Evolutionary conservation across 805 yeast species (phyloP), one percentile per base, ranked within the genome.

Genomic region (Pichia pseudocactophila): DNA sequence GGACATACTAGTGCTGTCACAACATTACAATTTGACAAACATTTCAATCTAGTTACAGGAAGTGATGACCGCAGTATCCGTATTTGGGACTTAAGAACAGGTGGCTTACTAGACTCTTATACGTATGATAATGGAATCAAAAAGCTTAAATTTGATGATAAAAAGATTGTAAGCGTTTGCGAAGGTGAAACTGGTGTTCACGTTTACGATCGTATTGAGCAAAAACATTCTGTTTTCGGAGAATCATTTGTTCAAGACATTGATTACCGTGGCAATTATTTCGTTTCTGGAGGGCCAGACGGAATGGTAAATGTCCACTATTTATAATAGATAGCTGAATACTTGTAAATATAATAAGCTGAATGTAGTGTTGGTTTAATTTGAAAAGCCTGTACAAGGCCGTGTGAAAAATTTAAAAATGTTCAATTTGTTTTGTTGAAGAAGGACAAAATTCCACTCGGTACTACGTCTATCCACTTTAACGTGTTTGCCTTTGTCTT

Each of bases 1-100:
- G 89, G 90, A 0, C 89, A 82, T 55, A 77, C 84, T 3, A 80
- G 78, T 1, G 74, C 87, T 2, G 75, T 82, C 9, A 75, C 87
- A 0, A 66, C 78, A 30, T 62, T 82, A 34, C 82, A 80, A 53
- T 82, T 82, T 58, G 87, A 82, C 54, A 43, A 43, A 25, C 78
- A 76, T n/a, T 64, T 63, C 37, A 74, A 76, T 52, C 59, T 82
- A 30, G 71, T 78, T 3, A 76, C 87, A 0, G 86, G 86, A 7
- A 71, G 81, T 13, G 57, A 63, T 8, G 89, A 82, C 53, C 63
- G 82, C 39, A 74, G 80, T 18, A 68, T 81, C 3, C 66, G 86
- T 42, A 68, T 79, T 11, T 82, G 90, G 90, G 90, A 82, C 57
- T 61, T 82, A 34, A 65, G 90, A 48, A 78, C 76, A 0, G 88